Evolutionary conservation across 139 green algal species (phyloP), one percentile per base, ranked within the genome.

Genomic region (Edaphochlamys debaryana): DNA sequence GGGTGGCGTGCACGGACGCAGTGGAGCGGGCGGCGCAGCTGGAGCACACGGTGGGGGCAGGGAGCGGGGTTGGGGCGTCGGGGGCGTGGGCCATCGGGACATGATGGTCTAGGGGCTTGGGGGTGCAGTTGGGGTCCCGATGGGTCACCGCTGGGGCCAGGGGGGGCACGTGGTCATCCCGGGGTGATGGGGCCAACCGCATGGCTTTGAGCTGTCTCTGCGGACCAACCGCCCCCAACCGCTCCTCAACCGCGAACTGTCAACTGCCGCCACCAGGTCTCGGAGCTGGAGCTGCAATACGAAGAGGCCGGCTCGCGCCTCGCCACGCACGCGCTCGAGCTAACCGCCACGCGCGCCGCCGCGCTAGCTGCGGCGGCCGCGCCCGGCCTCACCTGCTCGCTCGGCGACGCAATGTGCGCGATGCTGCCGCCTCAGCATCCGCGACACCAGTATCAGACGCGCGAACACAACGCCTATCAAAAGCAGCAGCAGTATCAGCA

Each of bases 271-370:
- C 48, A 2, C 29, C 73, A 81, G 76, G 76, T 82, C 2, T 52
- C 67, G n/a, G 76, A 82, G 76, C 62, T 82, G 41, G 76, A 67
- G 37, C 42, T 82, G 40, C 76, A 73, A 42, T 52, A 38, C 42
- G 62, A 82, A 63, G 63, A 82, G 76, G 63, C 42, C 38, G 76
- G 73, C 42, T 41, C 76, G 32, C 62, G 63, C 8, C 63, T 82
- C n/a, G 76, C 62, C 25, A 41, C 63, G 1, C 42, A 74, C 32
- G 38, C 45, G 1, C 76, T 82, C 62, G 76, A 82, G 76, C 62
- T 82, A 29, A 73, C 42, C 15, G 76, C 76, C n/a, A 73, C 63
- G 17, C 62, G 63, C 22, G 76, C 76, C 3, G 76, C 76, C 4
- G 76, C 76, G 4, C 42, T 73, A 63, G 76, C 76, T 19, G 76